Evolutionary conservation across 73 alveolate species (phyloP).

Genomic region (Symbiodinium pilosum): DNA sequence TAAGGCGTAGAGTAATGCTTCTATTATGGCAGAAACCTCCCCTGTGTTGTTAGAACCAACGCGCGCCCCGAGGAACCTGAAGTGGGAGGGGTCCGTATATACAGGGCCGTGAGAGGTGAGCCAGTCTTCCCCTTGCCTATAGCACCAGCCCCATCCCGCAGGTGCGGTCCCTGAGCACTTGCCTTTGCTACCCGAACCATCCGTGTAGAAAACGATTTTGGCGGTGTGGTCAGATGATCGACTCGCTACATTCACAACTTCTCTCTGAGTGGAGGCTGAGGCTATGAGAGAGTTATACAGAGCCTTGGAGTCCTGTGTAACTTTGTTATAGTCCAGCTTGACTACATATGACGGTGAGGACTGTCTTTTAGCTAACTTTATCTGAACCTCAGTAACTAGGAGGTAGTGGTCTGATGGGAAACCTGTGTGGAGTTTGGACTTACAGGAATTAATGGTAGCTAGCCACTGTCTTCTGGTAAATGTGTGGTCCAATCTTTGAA

Average conservation of each 20-base stretch:
- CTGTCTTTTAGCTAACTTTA: not conserved
- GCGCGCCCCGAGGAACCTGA: not conserved
- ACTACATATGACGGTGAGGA: no score
- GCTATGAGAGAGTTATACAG: not conserved
- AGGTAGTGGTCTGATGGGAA: conserved; percentile 22
- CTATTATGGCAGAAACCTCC: not conserved
- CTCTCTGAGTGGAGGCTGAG: not conserved
- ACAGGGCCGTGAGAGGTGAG: not conserved
- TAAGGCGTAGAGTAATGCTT: not conserved
- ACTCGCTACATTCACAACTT: no score
- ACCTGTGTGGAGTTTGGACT: not conserved
- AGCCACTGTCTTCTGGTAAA: not conserved
- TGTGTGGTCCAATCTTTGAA: not conserved
- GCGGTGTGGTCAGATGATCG: not conserved
- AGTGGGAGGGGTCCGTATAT: not conserved
- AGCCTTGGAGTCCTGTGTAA: no score
- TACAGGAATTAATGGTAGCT: not conserved
- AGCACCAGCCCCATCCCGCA: not conserved
- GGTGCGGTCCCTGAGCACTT: not conserved
- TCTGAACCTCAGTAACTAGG: not conserved
- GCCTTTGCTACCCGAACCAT: not conserved
- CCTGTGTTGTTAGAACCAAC: not conserved
- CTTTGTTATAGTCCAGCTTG: not conserved
- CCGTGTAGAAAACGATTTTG: not conserved
- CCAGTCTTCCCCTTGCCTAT: not conserved